A percentile compares a stretch with the other conserved stretches of the same genome.
Evolutionary conservation across 371 early-diverging fungal genomes (phyloP).

Genomic region (Sporodiniella umbellata): DNA sequence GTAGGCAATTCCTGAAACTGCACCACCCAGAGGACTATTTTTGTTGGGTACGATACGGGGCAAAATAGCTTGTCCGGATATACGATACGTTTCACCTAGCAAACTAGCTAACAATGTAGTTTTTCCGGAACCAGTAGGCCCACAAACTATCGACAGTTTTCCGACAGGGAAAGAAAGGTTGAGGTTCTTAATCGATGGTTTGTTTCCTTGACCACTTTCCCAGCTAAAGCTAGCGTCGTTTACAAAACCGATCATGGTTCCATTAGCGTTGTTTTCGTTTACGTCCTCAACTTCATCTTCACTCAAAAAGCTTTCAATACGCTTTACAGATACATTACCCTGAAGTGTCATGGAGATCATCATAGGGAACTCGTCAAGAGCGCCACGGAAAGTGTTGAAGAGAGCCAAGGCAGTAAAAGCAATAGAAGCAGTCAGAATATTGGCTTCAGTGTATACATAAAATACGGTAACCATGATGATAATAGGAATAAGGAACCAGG

Average conservation of each 20-base stretch:
- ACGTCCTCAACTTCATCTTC: slow-evolving; percentile 64
- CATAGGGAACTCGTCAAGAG: slow-evolving; percentile 73
- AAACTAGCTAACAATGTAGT: slow-evolving; percentile 67
- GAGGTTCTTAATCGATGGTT: slow-evolving; percentile 53
- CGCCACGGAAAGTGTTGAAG: slow-evolving; percentile 60
- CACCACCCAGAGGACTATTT: slow-evolving; percentile 23
- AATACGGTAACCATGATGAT: slow-evolving; percentile 49
- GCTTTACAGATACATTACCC: slow-evolving; percentile 68
- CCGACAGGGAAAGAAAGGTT: slow-evolving; percentile 59
- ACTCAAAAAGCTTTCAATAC: slow-evolving; percentile 65
- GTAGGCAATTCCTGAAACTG: slow-evolving; percentile 65
- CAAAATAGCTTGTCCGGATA: slow-evolving; percentile 42
- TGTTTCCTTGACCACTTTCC: slow-evolving; percentile 24
- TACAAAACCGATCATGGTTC: slow-evolving; percentile 37
- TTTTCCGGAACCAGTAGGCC: slow-evolving; percentile 82
- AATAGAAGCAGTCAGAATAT: slow-evolving; percentile 56
- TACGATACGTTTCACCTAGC: slow-evolving; percentile 54
- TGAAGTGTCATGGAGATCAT: slow-evolving; percentile 64
- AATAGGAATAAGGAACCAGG: slow-evolving; percentile 41
- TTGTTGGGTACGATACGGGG: slow-evolving; percentile 31
- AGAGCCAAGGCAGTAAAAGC: slow-evolving; percentile 67
- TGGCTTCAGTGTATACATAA: slow-evolving; percentile 49
- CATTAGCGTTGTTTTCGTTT: not conserved
- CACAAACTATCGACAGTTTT: slow-evolving; percentile 74
- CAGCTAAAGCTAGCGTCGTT: slow-evolving; percentile 54